phyloP scores from a whole-genome alignment of 257 asterid genomes.

The Forsythia viridissima region DNA sequence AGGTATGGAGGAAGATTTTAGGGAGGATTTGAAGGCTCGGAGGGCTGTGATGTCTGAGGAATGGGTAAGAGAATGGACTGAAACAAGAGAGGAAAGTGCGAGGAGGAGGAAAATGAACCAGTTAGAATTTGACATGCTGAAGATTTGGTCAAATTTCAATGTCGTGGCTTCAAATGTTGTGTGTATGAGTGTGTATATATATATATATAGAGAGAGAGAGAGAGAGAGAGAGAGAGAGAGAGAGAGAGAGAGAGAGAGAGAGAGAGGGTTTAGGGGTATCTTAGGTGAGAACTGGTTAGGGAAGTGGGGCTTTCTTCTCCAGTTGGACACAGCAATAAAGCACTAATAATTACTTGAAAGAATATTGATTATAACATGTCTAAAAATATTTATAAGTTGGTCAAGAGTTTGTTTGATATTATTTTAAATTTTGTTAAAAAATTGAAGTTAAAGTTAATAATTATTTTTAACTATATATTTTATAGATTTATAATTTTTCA shows the following conservation, averaged over 20 bases:
- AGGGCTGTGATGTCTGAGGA: slow-evolving; percentile 64
- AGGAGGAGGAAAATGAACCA: slow-evolving; percentile 22
- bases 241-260: too few relatives aligned
- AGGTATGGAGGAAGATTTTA: slow-evolving; percentile 59
- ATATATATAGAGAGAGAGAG: too few relatives aligned
- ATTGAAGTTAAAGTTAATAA: too few relatives aligned
- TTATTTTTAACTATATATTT: too few relatives aligned
- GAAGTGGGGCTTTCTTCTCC: slow-evolving; percentile 2
- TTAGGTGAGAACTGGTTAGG: not conserved
- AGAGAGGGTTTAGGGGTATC: not conserved
- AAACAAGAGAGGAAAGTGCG: slow-evolving; percentile 16
- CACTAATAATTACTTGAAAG: not conserved
- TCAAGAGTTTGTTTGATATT: too few relatives aligned
- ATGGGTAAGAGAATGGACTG: slow-evolving; percentile 42
- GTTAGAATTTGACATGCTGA: not conserved
- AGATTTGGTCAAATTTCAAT: not conserved
- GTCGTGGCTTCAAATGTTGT: not conserved
- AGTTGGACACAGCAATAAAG: slow-evolving; percentile 4
- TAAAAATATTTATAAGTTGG: too few relatives aligned
- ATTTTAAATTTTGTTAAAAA: too few relatives aligned
- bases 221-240: too few relatives aligned
- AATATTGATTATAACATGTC: not conserved
- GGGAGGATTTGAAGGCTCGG: slow-evolving; percentile 67
- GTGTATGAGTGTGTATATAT: too few relatives aligned
- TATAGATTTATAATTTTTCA: too few relatives aligned